Base-by-base conservation (phyloP, 1,284 basidiomycete genomes). In the Leccinum fallax region DNA sequence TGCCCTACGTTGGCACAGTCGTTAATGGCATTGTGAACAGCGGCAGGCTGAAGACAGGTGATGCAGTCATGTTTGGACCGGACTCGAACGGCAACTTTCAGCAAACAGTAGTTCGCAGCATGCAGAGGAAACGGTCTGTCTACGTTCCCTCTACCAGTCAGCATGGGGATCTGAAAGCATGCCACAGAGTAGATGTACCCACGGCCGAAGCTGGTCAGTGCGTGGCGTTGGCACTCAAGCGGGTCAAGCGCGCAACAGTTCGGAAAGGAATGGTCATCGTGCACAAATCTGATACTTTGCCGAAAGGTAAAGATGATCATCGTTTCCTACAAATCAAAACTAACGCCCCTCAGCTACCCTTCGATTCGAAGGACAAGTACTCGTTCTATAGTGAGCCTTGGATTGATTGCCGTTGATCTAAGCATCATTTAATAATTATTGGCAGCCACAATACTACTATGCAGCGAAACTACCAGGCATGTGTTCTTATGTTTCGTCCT, bases 201-300 rank as follows among this genome's bases (percentile, higher is more conserved):
- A 84, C 83, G 10, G 97, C 94, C 0, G 94, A 95, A 67, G 97
- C 97, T 0, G 97, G 97, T 1, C 97, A 99, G 77, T 94, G 92
- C 61, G 95, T 98, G 9, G 94, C 94, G 26, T 83, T 98, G 60
- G 97, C 96, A 5, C 79, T 99, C 28, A 99, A 99, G 81, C 85
- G 94, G 57, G 89, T 97, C 63, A 85, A 92, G 57, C 80, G 94
- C 58, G 84, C 87, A 7, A 87, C 90, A 53, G 89, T 98, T 8
- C 83, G 97, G 61, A 99, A 98, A 78, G 96, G 95, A 10, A 97
- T 97, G 95, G 92, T 97, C 3, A 79, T 98, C 38, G 87, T 95
- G 0, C 87, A 88, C 59, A 93, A 89, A 75, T 86, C 86, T 1
- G 94, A 97, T 7, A 80, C 78, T 24, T 89, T 87, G 11, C 94